These are phyloP conservation scores for Fomes fomentarius DNA, from an alignment of 1,284 basidiomycete genomes.

Conservation along the genomic window DNA sequence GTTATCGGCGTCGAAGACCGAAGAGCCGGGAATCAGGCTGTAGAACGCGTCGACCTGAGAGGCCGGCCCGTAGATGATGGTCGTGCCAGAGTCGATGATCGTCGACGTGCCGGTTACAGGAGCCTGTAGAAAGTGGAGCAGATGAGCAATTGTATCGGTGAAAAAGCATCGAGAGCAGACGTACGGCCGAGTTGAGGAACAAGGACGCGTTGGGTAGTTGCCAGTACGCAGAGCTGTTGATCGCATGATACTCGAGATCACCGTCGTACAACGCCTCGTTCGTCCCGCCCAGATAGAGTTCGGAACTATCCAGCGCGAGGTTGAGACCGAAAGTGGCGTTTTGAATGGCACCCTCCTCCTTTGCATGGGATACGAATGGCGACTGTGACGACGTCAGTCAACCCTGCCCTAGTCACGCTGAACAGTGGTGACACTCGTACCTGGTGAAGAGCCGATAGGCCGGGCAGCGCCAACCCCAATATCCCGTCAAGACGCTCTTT, in stretches of 20 bases:
- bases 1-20: constrained; percentile 27
- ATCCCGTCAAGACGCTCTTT: constrained; percentile 31
- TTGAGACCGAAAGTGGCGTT: constrained; percentile 47
- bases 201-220: constrained; percentile 26
- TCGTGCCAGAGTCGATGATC: constrained; percentile 51
- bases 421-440: constrained; percentile 2
- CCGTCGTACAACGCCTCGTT: constrained; percentile 42
- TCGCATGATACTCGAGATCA: constrained; percentile 41
- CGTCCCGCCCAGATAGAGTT: constrained; percentile 56
- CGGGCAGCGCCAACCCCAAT: constrained; percentile 31
- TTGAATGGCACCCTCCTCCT: constrained; percentile 16
- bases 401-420: not conserved
- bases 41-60: constrained; percentile 48
- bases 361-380: constrained; percentile 25
- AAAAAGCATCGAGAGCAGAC: not conserved
- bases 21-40: constrained; percentile 43
- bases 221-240: constrained; percentile 34
- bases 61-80: constrained; percentile 55
- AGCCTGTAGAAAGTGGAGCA: constrained; percentile 23
- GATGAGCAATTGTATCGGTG: not conserved
- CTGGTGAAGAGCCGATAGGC: constrained; percentile 22
- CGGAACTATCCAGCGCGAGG: constrained; percentile 47
- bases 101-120: constrained; percentile 8
- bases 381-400: not conserved
- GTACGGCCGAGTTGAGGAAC: constrained; percentile 26